phyloP scores from a whole-genome alignment of 805 yeast species.

The Suhomyces sp. region DNA sequence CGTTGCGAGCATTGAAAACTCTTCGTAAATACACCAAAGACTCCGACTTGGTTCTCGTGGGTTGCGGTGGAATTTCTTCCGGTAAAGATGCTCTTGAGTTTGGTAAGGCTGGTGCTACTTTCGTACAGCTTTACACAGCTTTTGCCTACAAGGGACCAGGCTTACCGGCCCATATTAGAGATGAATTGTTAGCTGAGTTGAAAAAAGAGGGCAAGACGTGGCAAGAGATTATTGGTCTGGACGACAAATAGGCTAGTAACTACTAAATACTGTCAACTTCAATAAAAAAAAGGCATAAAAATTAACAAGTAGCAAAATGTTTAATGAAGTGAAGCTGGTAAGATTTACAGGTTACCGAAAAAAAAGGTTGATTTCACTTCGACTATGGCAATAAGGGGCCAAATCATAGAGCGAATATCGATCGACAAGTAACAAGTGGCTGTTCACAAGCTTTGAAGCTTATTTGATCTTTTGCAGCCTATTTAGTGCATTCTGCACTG shows the following conservation, averaged over 20 bases:
- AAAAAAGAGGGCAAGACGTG: constrained; percentile 76
- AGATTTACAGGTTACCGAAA: no score
- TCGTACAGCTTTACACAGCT: constrained; percentile 81
- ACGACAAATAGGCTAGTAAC: constrained; percentile 16
- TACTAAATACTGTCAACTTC: neutral
- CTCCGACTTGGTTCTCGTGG: constrained; percentile 70
- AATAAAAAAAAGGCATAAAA: no score
- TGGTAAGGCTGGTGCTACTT: constrained; percentile 92
- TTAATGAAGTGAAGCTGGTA: no score
- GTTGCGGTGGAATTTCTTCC: constrained; percentile 90
- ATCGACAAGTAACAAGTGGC: no score
- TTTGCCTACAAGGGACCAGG: constrained; percentile 95
- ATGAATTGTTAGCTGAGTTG: constrained; percentile 47
- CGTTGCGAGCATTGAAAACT: constrained; percentile 66
- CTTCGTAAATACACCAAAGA: constrained; percentile 78
- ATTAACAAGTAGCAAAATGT: no score
- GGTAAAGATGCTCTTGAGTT: constrained; percentile 90
- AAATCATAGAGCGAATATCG: no score
- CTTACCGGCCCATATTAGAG: constrained; percentile 47
- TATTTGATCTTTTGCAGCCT: neutral
- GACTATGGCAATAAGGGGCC: no score
- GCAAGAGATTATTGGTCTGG: constrained; percentile 73
- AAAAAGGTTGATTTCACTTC: no score
- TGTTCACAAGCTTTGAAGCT: no score
- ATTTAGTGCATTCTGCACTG: neutral